phyloP scores from a whole-genome alignment of 306 rosid species.

The Cucumis hystrix region DNA sequence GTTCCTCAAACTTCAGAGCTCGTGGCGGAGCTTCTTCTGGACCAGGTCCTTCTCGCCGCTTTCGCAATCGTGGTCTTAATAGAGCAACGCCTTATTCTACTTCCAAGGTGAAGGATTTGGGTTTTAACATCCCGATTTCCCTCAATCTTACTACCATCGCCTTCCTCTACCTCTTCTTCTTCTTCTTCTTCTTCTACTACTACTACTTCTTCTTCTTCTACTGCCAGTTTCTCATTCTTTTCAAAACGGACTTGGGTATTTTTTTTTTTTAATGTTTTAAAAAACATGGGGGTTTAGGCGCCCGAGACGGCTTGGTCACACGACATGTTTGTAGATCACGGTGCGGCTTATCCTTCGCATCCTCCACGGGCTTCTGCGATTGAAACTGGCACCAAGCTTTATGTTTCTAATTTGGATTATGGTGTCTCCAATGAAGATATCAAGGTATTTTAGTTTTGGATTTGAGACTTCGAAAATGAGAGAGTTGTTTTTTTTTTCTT shows the following conservation, averaged over 20 bases:
- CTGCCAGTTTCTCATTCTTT: constrained; percentile 2
- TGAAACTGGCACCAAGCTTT: constrained; percentile 90
- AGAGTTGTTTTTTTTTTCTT: neutral
- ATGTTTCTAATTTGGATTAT: constrained; percentile 76
- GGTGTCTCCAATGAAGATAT: constrained; percentile 91
- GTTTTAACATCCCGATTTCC: neutral
- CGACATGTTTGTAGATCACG: constrained; percentile 58
- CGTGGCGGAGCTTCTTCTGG: constrained; percentile 35
- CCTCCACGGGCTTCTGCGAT: constrained; percentile 62
- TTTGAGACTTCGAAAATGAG: neutral
- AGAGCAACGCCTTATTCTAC: constrained; percentile 52
- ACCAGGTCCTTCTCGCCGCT: constrained; percentile 87
- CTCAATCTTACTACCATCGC: neutral
- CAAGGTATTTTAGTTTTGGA: constrained; percentile 35
- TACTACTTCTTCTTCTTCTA: neutral
- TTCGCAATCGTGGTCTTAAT: constrained; percentile 44
- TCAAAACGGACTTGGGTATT: neutral
- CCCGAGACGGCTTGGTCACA: constrained; percentile 93
- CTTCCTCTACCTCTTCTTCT: neutral
- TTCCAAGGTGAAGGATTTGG: constrained; percentile 32
- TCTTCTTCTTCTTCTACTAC: neutral
- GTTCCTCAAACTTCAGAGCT: constrained; percentile 42
- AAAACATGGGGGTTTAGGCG: constrained; percentile 39
- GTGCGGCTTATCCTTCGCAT: constrained; percentile 23
- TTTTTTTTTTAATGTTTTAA: neutral